These are phyloP conservation scores for Gossypium stocksii DNA, from an alignment of 345 rosid species.

Conservation along the genomic window DNA sequence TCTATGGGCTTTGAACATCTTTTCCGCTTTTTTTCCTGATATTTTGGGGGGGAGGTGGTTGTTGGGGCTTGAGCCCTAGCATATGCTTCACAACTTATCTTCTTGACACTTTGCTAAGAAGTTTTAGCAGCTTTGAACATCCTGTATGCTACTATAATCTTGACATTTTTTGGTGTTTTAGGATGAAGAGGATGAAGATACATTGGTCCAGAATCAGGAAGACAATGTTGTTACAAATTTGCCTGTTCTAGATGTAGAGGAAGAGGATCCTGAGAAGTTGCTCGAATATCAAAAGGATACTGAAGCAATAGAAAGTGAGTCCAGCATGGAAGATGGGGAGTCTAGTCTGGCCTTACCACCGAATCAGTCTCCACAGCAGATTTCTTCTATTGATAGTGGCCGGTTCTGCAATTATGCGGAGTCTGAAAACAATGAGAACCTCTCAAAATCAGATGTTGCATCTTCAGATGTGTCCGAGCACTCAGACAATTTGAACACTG, in stretches of 20 bases:
- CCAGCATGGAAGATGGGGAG: slow-evolving; percentile 25
- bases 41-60: background rate
- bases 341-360: slow-evolving; percentile 30
- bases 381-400: slow-evolving; percentile 14
- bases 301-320: slow-evolving; percentile 25
- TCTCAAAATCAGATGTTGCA: slow-evolving; percentile 37
- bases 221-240: slow-evolving; percentile 25
- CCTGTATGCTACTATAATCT: background rate
- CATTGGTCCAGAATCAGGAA: slow-evolving; percentile 12
- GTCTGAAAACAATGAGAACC: slow-evolving; percentile 31
- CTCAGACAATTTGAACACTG: slow-evolving; percentile 37
- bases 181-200: slow-evolving; percentile 26
- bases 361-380: slow-evolving; percentile 34
- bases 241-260: slow-evolving; percentile 29
- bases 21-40: too few species aligned
- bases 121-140: slow-evolving; percentile 3
- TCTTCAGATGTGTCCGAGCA: slow-evolving; percentile 29
- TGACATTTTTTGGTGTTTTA: slow-evolving; percentile 19
- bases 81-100: background rate
- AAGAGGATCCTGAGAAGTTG: slow-evolving; percentile 23
- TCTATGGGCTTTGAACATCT: background rate
- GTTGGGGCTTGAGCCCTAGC: background rate
- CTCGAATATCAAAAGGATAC: slow-evolving; percentile 29
- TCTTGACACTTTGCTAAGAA: background rate
- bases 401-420: slow-evolving; percentile 6